phyloP scores from a whole-genome alignment of 176 grass and related monocot species.

The Pontederia crassipes region DNA sequence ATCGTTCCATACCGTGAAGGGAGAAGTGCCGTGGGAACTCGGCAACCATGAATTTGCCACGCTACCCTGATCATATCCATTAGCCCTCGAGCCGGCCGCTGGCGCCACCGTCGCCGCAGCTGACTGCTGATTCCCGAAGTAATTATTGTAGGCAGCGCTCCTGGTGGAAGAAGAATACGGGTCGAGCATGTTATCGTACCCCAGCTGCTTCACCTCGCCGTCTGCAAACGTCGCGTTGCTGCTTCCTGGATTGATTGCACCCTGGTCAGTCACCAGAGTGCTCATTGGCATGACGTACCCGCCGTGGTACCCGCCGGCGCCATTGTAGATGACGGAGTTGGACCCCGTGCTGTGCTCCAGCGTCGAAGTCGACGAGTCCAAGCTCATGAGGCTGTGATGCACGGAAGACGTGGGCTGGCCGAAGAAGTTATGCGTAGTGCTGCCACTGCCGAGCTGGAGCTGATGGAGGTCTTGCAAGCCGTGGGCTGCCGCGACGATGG shows the following conservation, averaged over 20 bases:
- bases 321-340: slow-evolving; percentile 55
- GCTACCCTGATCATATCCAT: neutral
- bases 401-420: slow-evolving; percentile 13
- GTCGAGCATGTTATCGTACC: slow-evolving; percentile 33
- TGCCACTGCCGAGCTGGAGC: slow-evolving; percentile 29
- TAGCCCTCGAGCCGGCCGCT: neutral
- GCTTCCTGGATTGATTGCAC: neutral
- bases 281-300: slow-evolving; percentile 44
- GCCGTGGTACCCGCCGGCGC: slow-evolving; percentile 14
- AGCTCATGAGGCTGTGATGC: slow-evolving; percentile 29
- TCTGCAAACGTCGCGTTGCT: slow-evolving; percentile 13
- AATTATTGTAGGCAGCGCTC: neutral
- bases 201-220: slow-evolving; percentile 27
- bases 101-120: neutral
- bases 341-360: slow-evolving; percentile 66
- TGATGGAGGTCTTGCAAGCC: slow-evolving; percentile 53
- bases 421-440: slow-evolving; percentile 43
- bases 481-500: slow-evolving; percentile 51
- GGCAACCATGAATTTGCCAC: slow-evolving; percentile 16
- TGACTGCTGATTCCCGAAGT: neutral
- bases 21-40: slow-evolving; percentile 25
- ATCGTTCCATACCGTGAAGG: slow-evolving; percentile 60
- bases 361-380: slow-evolving; percentile 38
- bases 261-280: slow-evolving; percentile 8
- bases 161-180: slow-evolving; percentile 13